Base-by-base conservation (phyloP, 1,284 basidiomycete species). In the Ustilago lituana region DNA sequence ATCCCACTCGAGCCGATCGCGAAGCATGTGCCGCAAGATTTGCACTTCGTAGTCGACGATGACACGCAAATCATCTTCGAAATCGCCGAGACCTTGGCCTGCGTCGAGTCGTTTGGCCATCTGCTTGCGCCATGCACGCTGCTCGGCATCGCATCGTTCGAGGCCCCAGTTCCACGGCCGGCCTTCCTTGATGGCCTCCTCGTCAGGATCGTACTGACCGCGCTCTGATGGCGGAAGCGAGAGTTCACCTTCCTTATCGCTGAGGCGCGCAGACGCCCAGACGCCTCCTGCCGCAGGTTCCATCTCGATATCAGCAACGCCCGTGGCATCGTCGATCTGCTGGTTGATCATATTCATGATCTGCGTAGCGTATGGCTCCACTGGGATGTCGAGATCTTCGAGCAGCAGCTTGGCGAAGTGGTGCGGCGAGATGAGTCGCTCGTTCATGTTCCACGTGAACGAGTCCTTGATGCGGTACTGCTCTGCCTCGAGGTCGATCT, bases 1-100 rank as follows among this genome's bases (percentile, higher is more conserved):
- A 83, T 98, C 95, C 96, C 96, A 98, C 84, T 98, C 96, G 75
- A 98, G 92, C 70, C 94, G 91, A 84, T 98, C 95, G 56, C 91
- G 86, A 1, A 98, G 86, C 82, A 95, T 92, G 81, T 93, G 87
- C 17, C 90, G 91, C 41, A 90, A 90, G 79, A 98, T 91, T 83
- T 98, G 95, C n/a, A 98, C 92, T 83, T 98, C 94, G 82, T 98
- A 92, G 15, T 78, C 77, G 11, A 81, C 72, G 40, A 77, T 77
- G 33, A 80, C 79, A 10, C 78, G 62, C 38, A 81, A 35, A 40
- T 79, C 79, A 29, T 79, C 79, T 54, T 81, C 78, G 15, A 57
- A 65, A 11, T 74, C 74, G 31, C 66, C 68, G 17, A 77, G 47
- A 19, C 56, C 58, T n/a, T 55, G 24, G 17, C 51, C 52, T 2